Base-by-base conservation (phyloP, 2,329 filamentous ascomycete species). In the Bipolaris victoriae region DNA sequence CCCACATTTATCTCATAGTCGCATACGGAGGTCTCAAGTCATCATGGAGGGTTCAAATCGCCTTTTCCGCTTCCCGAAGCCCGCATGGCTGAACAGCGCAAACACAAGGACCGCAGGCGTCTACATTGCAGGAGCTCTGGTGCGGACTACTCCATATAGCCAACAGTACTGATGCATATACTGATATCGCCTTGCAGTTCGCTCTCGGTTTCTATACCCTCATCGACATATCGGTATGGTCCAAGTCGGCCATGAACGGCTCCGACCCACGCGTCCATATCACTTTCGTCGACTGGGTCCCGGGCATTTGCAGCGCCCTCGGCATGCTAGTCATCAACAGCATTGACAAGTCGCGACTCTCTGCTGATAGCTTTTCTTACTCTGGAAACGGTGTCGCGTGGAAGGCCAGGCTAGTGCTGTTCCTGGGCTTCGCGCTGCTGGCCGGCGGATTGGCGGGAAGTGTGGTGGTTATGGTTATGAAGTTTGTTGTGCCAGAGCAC, bases 311-410 rank as follows among this genome's bases (percentile, higher is more conserved):
- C 80, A 88, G 84, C 41, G 82, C 85, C 58, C 81, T 90, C 31
- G 87, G 87, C 58, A 89, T 90, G 87, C 81, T 90, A 49, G 86
- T 90, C 66, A 89, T 90, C 80, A 90, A 90, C 76, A 86, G 82
- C 60, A 89, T 90, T 69, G 87, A 90, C 70, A 90, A 90, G 77
- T 83, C 85, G 24, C 80, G 86, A 39, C 74, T 90, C 54, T 83
- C 82, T 37, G 86, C 84, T 33, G 87, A 90, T 71, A 85, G 80
- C 69, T 89, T 86, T 71, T 85, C 82, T 57, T 89, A 89, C 74
- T 83, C 80, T 49, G 87, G 87, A 2, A 85, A 83, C 58, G 85
- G 86, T 1, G 86, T 89, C 29, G 86, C 87, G n/a, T 90, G 87
- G 87, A 89, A 89, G 74, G 88, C 87, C 57, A 78, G 84, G 60